phyloP scores from a whole-genome alignment of 2,329 filamentous ascomycete species.

The Aspergillus udagawae region DNA sequence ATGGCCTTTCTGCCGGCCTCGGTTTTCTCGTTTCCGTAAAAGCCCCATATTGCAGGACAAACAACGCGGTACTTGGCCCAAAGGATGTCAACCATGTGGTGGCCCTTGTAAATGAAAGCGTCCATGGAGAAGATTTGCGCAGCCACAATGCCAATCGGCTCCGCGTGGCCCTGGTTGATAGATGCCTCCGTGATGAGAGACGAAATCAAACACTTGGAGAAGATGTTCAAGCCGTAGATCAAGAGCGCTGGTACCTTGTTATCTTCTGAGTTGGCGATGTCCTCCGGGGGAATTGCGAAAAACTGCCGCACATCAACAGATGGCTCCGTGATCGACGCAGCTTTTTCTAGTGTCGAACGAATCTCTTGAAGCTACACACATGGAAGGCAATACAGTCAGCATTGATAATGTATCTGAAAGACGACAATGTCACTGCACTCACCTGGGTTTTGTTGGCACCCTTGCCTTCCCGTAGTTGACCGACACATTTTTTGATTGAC shows the following conservation, averaged over 20 bases:
- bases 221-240: conserved; percentile 72
- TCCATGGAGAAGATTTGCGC: conserved; percentile 70
- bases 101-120: conserved; percentile 63
- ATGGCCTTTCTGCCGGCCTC: conserved; percentile 62
- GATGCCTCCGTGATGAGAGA: conserved; percentile 67
- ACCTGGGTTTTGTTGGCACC: conserved; percentile 59
- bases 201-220: conserved; percentile 67
- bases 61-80: conserved; percentile 78
- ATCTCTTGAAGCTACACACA: conserved; percentile 42
- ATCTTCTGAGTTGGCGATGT: conserved; percentile 35
- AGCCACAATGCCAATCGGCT: conserved; percentile 73
- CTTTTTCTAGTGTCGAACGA: conserved; percentile 50
- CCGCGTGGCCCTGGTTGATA: conserved; percentile 62
- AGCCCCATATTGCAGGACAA: conserved; percentile 83
- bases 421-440: conserved; percentile 22
- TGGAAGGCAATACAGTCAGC: conserved; percentile 7
- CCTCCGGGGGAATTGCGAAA: conserved; percentile 42
- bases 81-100: conserved; percentile 73
- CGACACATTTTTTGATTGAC: conserved; percentile 66
- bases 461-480: conserved; percentile 63
- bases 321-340: conserved; percentile 50
- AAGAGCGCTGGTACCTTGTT: conserved; percentile 61
- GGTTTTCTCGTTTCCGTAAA: conserved; percentile 71
- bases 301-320: conserved; percentile 56
- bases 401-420: background rate